phyloP scores from a whole-genome alignment of 139 green algal genomes.

The Chlorella sp. region DNA sequence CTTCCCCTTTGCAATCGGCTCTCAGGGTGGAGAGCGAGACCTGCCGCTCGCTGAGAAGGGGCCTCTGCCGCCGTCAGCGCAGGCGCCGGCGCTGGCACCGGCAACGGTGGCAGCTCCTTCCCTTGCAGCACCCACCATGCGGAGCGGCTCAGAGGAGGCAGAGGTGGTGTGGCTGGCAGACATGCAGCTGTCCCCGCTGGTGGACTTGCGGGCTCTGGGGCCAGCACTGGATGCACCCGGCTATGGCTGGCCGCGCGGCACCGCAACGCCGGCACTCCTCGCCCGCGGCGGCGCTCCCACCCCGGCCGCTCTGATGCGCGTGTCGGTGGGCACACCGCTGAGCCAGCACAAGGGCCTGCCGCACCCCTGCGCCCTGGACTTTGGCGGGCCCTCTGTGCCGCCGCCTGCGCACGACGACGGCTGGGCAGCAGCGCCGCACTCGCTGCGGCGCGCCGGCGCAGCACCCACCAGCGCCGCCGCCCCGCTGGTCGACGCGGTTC shows the following conservation, averaged over 20 bases:
- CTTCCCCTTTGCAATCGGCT: no score
- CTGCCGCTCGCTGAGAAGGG: no score
- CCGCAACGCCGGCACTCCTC: not conserved
- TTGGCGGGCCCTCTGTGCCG: slow-evolving; percentile 8
- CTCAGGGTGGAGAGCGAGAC: no score
- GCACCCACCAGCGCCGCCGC: not conserved
- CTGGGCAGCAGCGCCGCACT: not conserved
- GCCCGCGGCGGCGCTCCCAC: not conserved
- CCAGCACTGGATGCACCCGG: not conserved
- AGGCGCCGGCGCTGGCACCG: no score
- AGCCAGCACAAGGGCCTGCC: not conserved
- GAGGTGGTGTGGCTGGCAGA: not conserved
- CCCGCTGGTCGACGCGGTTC: not conserved
- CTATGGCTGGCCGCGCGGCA: not conserved
- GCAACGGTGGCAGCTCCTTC: no score
- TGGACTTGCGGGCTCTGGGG: not conserved
- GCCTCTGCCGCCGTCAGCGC: no score
- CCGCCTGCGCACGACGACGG: not conserved
- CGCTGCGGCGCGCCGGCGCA: not conserved
- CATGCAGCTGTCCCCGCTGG: not conserved
- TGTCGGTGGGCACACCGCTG: not conserved
- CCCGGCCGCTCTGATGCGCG: not conserved
- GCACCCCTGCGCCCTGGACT: not conserved
- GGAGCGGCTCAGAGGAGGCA: not conserved
- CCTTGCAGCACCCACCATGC: not conserved